phyloP scores from a whole-genome alignment of 2,329 filamentous ascomycete genomes.

The Cordyceps cateniannulata region DNA sequence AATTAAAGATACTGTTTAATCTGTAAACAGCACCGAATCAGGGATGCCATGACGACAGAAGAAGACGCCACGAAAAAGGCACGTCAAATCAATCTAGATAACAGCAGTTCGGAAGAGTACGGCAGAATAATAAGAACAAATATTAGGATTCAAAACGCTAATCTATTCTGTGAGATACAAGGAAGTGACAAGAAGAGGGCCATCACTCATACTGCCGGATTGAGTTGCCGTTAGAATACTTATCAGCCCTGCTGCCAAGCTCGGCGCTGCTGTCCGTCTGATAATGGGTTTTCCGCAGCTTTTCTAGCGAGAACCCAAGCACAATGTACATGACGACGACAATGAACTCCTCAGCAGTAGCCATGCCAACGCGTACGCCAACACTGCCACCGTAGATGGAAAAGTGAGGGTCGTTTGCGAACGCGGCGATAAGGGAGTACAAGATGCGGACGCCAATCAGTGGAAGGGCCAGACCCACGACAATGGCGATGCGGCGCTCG shows the following conservation, averaged over 20 bases:
- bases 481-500: slow-evolving; percentile 32
- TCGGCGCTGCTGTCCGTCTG: background rate
- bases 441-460: slow-evolving; percentile 44
- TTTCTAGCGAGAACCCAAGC: slow-evolving; percentile 25
- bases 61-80: no score
- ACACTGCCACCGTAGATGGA: slow-evolving; percentile 32
- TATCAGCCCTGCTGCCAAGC: background rate
- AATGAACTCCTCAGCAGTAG: slow-evolving; percentile 43
- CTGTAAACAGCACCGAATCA: no score
- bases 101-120: no score
- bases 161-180: no score
- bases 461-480: slow-evolving; percentile 36
- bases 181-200: background rate
- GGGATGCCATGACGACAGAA: no score
- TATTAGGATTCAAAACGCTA: no score
- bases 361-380: slow-evolving; percentile 37
- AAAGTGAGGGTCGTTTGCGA: slow-evolving; percentile 35
- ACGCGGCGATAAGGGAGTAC: slow-evolving; percentile 39
- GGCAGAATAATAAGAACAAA: no score
- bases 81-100: no score
- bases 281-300: background rate
- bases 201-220: background rate
- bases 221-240: background rate
- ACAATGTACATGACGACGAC: slow-evolving; percentile 36
- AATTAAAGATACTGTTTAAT: no score